These are phyloP conservation scores for Tympanopsis confertula DNA, from an alignment of 2,329 filamentous ascomycete species.

Conservation along the genomic window DNA sequence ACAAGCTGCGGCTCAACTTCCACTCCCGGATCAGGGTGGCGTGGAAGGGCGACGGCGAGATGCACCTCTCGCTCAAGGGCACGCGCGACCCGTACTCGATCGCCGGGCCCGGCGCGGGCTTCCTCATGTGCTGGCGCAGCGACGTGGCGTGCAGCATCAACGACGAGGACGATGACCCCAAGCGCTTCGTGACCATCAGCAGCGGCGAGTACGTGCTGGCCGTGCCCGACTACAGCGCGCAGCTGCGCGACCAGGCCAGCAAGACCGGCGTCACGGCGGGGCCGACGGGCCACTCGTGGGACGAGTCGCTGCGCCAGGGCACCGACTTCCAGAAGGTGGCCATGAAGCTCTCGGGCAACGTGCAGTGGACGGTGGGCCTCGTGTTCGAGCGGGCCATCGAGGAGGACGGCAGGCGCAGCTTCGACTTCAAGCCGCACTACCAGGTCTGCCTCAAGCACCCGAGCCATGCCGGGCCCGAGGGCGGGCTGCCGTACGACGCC, in stretches of 20 bases:
- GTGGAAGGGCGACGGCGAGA: slow-evolving; percentile 92
- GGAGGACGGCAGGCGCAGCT: slow-evolving; percentile 60
- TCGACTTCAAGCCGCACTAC: slow-evolving; percentile 86
- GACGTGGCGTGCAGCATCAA: slow-evolving; percentile 83
- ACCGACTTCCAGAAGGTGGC: slow-evolving; percentile 96
- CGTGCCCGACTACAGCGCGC: slow-evolving; percentile 82
- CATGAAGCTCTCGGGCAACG: slow-evolving; percentile 96
- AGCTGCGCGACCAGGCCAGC: slow-evolving; percentile 57
- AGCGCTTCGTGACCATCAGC: slow-evolving; percentile 87
- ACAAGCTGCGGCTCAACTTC: slow-evolving; percentile 89
- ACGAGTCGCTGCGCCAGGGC: slow-evolving; percentile 44
- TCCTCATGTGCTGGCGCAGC: slow-evolving; percentile 97
- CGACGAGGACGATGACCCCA: slow-evolving; percentile 61
- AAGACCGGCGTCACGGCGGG: slow-evolving; percentile 42
- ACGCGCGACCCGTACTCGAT: slow-evolving; percentile 86
- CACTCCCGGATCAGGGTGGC: slow-evolving; percentile 80
- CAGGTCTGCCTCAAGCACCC: slow-evolving; percentile 78
- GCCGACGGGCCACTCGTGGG: slow-evolving; percentile 48
- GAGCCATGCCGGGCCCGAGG: slow-evolving; percentile 50
- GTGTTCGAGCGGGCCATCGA: slow-evolving; percentile 81
- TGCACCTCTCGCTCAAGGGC: slow-evolving; percentile 85
- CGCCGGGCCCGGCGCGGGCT: slow-evolving; percentile 83
- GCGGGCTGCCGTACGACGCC: slow-evolving; percentile 65
- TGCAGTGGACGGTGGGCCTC: slow-evolving; percentile 81
- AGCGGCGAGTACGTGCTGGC: slow-evolving; percentile 92